A percentile compares a stretch with the other conserved stretches of the same genome.
Evolutionary conservation across 768 basidiomycete species (phyloP).

Genomic region (Agaricus bisporus): DNA sequence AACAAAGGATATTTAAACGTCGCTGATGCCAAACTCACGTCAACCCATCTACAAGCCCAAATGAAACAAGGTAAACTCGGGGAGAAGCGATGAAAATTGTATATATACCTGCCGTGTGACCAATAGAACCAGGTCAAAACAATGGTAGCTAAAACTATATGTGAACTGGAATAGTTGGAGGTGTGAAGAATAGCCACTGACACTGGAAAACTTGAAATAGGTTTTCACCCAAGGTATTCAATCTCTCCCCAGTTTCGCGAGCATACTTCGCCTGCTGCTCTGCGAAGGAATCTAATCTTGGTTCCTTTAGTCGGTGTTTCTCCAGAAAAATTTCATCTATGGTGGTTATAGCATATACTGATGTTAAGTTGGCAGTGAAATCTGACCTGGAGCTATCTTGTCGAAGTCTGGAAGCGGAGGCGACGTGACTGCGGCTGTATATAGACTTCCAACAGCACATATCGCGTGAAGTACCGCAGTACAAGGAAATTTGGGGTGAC

Average conservation of each 20-base stretch:
- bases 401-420: conserved; percentile 46
- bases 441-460: conserved; percentile 72
- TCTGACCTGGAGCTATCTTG: conserved; percentile 40
- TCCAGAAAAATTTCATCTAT: conserved; percentile 52
- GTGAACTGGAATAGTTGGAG: not conserved
- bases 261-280: conserved; percentile 58
- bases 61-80: conserved; percentile 10
- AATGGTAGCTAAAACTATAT: conserved; percentile 40
- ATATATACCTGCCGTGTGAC: conserved; percentile 63
- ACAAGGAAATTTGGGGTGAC: conserved; percentile 69
- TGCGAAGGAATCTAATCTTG: conserved; percentile 53
- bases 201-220: conserved; percentile 61
- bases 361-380: not conserved
- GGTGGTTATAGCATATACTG: conserved; percentile 3
- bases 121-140: conserved; percentile 71
- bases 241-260: conserved; percentile 40
- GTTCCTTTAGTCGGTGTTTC: conserved; percentile 36
- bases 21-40: conserved; percentile 34
- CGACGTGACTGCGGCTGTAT: conserved; percentile 61
- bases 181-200: conserved; percentile 16
- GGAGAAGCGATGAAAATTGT: not conserved
- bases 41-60: conserved; percentile 52
- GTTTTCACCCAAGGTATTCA: conserved; percentile 45
- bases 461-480: conserved; percentile 77
- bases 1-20: not conserved